These are phyloP conservation scores for Acrocalymma vagum DNA, from an alignment of 2,329 filamentous ascomycete genomes.

Conservation along the genomic window DNA sequence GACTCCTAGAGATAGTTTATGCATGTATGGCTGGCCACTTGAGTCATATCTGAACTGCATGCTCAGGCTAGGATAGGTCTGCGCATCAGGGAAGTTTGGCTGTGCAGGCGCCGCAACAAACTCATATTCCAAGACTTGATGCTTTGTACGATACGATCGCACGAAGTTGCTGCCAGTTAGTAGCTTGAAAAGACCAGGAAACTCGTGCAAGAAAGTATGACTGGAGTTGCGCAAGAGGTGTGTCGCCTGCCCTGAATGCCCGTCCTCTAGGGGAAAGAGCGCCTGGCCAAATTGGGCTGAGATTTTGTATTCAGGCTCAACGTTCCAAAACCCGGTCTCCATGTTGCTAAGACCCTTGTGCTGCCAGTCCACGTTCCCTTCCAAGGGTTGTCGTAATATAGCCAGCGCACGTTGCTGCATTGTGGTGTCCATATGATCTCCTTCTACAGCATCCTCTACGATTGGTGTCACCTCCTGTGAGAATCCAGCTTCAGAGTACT, in stretches of 20 bases:
- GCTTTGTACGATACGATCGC: conserved; percentile 10
- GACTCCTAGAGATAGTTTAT: conserved; percentile 29
- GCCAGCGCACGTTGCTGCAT: no score
- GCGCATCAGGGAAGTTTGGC: conserved; percentile 6
- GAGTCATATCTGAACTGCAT: conserved; percentile 30
- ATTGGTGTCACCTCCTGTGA: conserved; percentile 3
- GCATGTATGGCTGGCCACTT: conserved; percentile 18
- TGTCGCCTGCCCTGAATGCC: conserved; percentile 4
- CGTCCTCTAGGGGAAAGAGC: conserved; percentile 26
- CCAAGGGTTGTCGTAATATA: conserved; percentile 6
- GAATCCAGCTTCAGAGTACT: conserved; percentile 3
- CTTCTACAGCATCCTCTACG: background rate
- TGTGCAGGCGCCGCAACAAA: conserved; percentile 32
- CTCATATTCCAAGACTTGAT: conserved; percentile 29
- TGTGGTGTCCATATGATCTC: background rate
- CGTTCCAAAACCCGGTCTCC: conserved; percentile 22
- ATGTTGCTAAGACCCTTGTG: conserved; percentile 4
- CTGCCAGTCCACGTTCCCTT: conserved; percentile 3
- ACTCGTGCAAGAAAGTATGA: conserved; percentile 22
- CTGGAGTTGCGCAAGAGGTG: conserved; percentile 1
- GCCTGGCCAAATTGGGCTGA: conserved; percentile 33
- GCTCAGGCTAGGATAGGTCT: conserved; percentile 32
- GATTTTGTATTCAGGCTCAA: conserved; percentile 21
- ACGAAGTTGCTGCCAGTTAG: conserved; percentile 23
- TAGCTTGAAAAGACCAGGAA: conserved; percentile 32